A percentile compares a stretch with the other conserved stretches of the same genome.
phyloP scores from a whole-genome alignment of 2,329 filamentous ascomycete genomes.

The Diaporthe citriasiana region DNA sequence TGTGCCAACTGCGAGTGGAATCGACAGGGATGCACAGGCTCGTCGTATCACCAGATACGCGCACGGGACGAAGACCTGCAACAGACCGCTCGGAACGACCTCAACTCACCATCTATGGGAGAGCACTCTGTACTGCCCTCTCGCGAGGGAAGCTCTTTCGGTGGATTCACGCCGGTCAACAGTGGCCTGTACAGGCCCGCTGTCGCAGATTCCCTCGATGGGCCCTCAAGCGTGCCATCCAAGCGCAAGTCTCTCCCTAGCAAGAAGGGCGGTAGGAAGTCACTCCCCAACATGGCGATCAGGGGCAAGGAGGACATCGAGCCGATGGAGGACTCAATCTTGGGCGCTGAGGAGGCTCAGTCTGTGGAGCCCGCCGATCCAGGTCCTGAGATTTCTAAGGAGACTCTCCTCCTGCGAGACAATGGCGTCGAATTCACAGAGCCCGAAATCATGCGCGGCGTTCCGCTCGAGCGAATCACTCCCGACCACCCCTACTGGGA shows the following conservation, averaged over 20 bases:
- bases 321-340: conserved; percentile 30
- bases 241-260: conserved; percentile 39
- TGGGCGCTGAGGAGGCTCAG: conserved; percentile 39
- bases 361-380: conserved; percentile 39
- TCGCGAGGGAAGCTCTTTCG: conserved; percentile 35
- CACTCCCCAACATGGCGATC: conserved; percentile 38
- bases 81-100: conserved; percentile 1
- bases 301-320: conserved; percentile 33
- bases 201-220: not conserved
- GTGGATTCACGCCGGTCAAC: conserved; percentile 47
- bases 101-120: conserved; percentile 16
- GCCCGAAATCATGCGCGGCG: conserved; percentile 66
- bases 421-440: conserved; percentile 65
- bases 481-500: conserved; percentile 69
- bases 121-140: conserved; percentile 26
- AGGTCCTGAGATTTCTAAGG: conserved; percentile 59
- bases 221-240: conserved; percentile 23
- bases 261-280: conserved; percentile 38
- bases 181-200: conserved; percentile 11
- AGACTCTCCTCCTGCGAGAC: conserved; percentile 61
- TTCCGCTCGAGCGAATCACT: conserved; percentile 66
- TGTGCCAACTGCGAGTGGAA: conserved; percentile 69
- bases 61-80: conserved; percentile 33
- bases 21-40: conserved; percentile 46
- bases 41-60: conserved; percentile 40